phyloP scores from a whole-genome alignment of 192 early-diverging fungal species.

The Linnemannia schmuckeri region DNA sequence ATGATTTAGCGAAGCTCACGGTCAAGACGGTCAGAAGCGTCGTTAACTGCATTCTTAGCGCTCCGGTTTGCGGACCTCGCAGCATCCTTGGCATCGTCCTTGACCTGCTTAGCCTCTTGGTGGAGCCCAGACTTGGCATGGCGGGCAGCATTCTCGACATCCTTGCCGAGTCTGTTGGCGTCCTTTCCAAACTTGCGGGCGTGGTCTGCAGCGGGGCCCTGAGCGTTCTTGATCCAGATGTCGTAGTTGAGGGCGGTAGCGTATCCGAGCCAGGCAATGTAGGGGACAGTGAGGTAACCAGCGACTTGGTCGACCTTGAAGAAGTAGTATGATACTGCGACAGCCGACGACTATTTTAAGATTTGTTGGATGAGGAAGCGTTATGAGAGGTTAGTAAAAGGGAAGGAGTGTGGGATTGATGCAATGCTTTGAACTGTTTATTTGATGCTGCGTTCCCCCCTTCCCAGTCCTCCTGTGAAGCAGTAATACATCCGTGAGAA shows the following conservation, averaged over 20 bases:
- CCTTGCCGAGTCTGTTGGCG: slow-evolving; percentile 5
- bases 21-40: slow-evolving; percentile 25
- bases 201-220: slow-evolving; percentile 34
- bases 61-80: slow-evolving; percentile 22
- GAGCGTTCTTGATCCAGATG: slow-evolving; percentile 46
- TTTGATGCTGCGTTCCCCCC: neutral
- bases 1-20: slow-evolving; percentile 29
- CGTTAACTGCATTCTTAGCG: slow-evolving; percentile 13
- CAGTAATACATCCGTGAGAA: neutral
- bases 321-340: slow-evolving; percentile 40
- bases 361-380: neutral
- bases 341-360: slow-evolving; percentile 14
- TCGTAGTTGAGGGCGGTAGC: slow-evolving; percentile 48
- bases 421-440: neutral
- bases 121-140: slow-evolving; percentile 29
- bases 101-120: slow-evolving; percentile 20
- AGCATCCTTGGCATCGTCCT: slow-evolving; percentile 31
- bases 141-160: slow-evolving; percentile 28
- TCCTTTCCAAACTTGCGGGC: slow-evolving; percentile 43
- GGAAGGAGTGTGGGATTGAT: neutral
- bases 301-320: slow-evolving; percentile 44
- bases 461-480: neutral
- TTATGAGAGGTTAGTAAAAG: neutral
- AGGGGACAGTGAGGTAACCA: slow-evolving; percentile 47
- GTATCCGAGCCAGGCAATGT: slow-evolving; percentile 50